These are phyloP conservation scores for Ascochyta viciae-villosae DNA, from an alignment of 2,329 filamentous ascomycete species.

Conservation along the genomic window DNA sequence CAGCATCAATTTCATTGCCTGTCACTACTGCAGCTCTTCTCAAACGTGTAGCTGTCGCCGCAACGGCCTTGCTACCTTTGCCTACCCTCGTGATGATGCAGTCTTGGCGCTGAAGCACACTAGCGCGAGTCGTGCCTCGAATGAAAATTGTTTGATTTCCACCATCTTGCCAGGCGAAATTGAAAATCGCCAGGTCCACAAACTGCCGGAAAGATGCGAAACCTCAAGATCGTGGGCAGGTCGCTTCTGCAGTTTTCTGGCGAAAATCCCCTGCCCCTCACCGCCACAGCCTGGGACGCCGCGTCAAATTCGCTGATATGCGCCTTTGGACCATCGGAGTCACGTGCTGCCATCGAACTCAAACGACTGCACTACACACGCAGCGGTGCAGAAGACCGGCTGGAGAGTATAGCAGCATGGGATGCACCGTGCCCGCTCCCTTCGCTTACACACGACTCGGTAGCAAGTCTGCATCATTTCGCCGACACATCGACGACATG, in stretches of 20 bases:
- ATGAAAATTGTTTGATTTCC: conserved; percentile 23
- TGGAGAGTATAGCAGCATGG: conserved; percentile 77
- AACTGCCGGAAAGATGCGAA: conserved; percentile 70
- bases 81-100: conserved; percentile 17
- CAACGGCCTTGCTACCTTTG: conserved; percentile 9
- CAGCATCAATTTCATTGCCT: conserved; percentile 47
- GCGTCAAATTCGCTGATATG: conserved; percentile 79
- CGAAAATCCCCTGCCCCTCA: conserved; percentile 63
- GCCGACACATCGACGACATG: conserved; percentile 79
- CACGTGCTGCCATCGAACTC: conserved; percentile 76
- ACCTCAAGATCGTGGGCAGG: conserved; percentile 80
- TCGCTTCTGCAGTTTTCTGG: conserved; percentile 66
- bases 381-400: conserved; percentile 49
- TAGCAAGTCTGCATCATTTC: conserved; percentile 85
- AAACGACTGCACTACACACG: conserved; percentile 58
- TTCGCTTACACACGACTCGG: conserved; percentile 74
- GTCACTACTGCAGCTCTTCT: conserved; percentile 23
- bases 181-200: conserved; percentile 12
- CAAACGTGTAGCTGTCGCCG: conserved; percentile 4
- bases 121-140: conserved; percentile 22
- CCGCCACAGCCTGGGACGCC: conserved; percentile 86
- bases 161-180: conserved; percentile 14
- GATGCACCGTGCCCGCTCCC: conserved; percentile 83
- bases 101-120: conserved; percentile 14
- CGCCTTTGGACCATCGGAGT: conserved; percentile 79